Evolutionary conservation across 495 filamentous ascomycete species (phyloP).

Genomic region (Neurospora sp.): DNA sequence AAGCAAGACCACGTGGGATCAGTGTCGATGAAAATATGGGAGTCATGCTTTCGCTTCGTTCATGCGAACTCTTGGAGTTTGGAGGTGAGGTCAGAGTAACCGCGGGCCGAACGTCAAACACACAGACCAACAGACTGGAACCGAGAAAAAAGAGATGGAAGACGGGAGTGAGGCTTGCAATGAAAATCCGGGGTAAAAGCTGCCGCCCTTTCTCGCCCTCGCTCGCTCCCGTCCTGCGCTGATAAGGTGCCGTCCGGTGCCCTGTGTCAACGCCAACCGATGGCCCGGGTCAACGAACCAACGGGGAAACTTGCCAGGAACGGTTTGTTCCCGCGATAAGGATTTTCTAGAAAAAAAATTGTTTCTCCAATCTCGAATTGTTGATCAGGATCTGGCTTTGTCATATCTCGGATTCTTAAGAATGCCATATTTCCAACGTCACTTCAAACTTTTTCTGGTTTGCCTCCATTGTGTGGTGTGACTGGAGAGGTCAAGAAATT

Average conservation of each 20-base stretch:
- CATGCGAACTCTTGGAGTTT: neutral
- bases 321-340: neutral
- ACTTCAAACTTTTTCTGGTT: neutral
- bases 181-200: neutral
- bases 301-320: neutral
- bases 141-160: neutral
- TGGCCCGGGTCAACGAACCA: neutral
- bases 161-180: neutral
- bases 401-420: neutral
- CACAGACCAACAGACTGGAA: neutral
- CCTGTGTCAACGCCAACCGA: neutral
- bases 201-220: neutral
- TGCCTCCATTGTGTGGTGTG: neutral
- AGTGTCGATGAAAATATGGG: neutral
- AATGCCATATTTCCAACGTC: neutral
- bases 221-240: neutral
- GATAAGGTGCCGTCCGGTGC: neutral
- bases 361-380: neutral
- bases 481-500: neutral
- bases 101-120: neutral
- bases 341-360: neutral
- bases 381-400: neutral
- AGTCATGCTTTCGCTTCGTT: neutral
- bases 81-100: neutral
- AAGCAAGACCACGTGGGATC: neutral